Percentiles rank a stretch among this genome's conserved stretches.
Conservation (phyloP, 371 early-diverging fungal species). For the Lichtheimia hyalospora region DNA sequence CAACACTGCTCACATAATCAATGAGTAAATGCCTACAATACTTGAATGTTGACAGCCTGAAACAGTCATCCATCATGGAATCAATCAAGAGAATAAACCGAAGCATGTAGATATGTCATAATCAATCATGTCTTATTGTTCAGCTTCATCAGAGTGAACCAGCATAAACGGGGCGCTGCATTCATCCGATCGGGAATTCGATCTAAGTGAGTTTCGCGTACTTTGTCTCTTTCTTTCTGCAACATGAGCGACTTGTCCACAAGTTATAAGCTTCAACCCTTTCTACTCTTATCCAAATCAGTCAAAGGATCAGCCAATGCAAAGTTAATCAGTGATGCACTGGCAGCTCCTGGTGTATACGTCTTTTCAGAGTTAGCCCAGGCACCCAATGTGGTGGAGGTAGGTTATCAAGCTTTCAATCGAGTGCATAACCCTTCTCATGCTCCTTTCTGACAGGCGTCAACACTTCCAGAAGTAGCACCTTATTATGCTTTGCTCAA, state of each 20-base stretch:
- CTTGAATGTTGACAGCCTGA: too few relatives aligned
- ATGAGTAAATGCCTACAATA: too few relatives aligned
- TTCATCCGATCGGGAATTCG: too few relatives aligned
- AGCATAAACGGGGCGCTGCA: too few relatives aligned
- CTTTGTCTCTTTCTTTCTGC: background rate
- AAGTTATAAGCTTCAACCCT: conserved; percentile 63
- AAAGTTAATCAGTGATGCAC: conserved; percentile 73
- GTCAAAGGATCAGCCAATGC: conserved; percentile 75
- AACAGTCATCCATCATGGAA: too few relatives aligned
- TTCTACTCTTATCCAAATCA: conserved; percentile 73
- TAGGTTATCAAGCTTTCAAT: conserved; percentile 20
- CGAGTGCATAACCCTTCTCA: too few relatives aligned
- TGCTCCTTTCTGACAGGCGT: conserved; percentile 52
- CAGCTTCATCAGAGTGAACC: too few relatives aligned
- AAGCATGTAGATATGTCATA: too few relatives aligned
- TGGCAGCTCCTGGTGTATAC: conserved; percentile 75
- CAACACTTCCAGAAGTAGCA: conserved; percentile 52
- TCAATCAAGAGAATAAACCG: too few relatives aligned
- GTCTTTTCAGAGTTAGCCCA: conserved; percentile 82
- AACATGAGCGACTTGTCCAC: conserved; percentile 13
- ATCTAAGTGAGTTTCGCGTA: too few relatives aligned
- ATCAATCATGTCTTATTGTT: too few relatives aligned
- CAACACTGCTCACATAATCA: too few relatives aligned
- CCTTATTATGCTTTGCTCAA: conserved; percentile 62
- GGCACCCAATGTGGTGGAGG: conserved; percentile 71